phyloP scores from a whole-genome alignment of 371 early-diverging fungal genomes.

The Mucor ambiguus region DNA sequence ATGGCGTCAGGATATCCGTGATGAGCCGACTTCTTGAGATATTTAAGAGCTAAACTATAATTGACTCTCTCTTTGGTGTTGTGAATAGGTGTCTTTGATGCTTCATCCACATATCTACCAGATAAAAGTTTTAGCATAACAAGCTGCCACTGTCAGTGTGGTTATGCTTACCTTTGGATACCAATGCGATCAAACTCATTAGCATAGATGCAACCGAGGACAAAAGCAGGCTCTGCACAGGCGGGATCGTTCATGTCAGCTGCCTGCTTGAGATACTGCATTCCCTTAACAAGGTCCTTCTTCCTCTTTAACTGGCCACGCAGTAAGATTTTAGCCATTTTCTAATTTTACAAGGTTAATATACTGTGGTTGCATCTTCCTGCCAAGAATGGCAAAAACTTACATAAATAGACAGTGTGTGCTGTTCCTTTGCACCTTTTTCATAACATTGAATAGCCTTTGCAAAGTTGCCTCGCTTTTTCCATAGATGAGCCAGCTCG shows the following conservation, averaged over 20 bases:
- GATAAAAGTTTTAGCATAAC: not conserved
- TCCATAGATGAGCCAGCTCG: conserved; percentile 44
- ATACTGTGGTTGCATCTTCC: not conserved
- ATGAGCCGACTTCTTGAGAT: conserved; percentile 35
- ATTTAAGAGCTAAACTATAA: conserved; percentile 26
- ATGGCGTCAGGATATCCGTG: conserved; percentile 29
- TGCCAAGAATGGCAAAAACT: conserved; percentile 29
- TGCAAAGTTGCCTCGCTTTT: conserved; percentile 59
- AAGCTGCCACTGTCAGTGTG: not conserved
- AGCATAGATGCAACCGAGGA: conserved; percentile 38
- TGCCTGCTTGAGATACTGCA: conserved; percentile 36
- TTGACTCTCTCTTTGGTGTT: conserved; percentile 8
- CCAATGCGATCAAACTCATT: conserved; percentile 35
- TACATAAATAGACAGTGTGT: conserved; percentile 72
- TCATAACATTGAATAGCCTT: conserved; percentile 76
- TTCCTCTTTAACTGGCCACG: conserved; percentile 34
- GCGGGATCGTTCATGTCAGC: conserved; percentile 31
- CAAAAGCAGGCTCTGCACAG: conserved; percentile 42
- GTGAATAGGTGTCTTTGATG: conserved; percentile 14
- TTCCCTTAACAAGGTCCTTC: conserved; percentile 26
- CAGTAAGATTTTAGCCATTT: conserved; percentile 39
- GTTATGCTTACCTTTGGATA: conserved; percentile 21
- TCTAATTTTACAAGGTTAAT: conserved; percentile 20
- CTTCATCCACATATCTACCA: not conserved
- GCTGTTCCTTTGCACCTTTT: conserved; percentile 73